Base-by-base conservation (phyloP, 768 basidiomycete genomes). In the Calocybe cyanea region DNA sequence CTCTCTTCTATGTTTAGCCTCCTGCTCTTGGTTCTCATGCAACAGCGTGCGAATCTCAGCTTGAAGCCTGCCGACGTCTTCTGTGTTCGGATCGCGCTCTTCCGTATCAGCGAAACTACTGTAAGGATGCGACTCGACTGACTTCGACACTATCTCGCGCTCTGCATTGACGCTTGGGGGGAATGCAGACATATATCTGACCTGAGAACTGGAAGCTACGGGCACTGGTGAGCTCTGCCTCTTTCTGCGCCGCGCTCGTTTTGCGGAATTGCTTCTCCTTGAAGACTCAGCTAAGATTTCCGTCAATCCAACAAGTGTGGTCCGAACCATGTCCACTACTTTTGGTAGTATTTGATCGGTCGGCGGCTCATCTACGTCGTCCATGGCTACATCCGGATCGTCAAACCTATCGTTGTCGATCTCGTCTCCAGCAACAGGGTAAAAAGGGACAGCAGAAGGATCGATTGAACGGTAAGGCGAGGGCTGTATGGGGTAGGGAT, bases 241-340 rank as follows among this genome's bases (percentile, higher is more conserved):
- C 41, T 36, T 32, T n/a, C n/a, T 25, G 5, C 33, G 36, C 15
- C 24, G 11, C 34, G 35, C 23, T 17, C 41, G 14, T 14, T 32
- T 7, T 21, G 2, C 19, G 14, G 17, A 7, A 32, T 31, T 33
- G 15, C 17, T 42, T 14, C 17, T 32, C 10, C 8, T n/a, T 2
- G 28, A 9, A 13, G 41, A 42, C 2, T 28, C 25, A 8, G 30
- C 31, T 13, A 42, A n/a, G 13, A 38, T 48, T 18, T 49, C 51
- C 6, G 39, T 42, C 11, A 52, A 41, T 10, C 44, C 41, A 15
- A 21, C 25, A 35, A 52, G 37, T 14, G 45, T 52, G 38, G 48
- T 47, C 19, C 42, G 43, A 25, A 49, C 35, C 28, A 52, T 45
- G 25, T 47, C 40, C 30, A 52, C 47, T 18, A 52, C 41, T 19